Evolutionary conservation across 2,329 filamentous ascomycete genomes (phyloP).

Genomic region (Claviceps africana): DNA sequence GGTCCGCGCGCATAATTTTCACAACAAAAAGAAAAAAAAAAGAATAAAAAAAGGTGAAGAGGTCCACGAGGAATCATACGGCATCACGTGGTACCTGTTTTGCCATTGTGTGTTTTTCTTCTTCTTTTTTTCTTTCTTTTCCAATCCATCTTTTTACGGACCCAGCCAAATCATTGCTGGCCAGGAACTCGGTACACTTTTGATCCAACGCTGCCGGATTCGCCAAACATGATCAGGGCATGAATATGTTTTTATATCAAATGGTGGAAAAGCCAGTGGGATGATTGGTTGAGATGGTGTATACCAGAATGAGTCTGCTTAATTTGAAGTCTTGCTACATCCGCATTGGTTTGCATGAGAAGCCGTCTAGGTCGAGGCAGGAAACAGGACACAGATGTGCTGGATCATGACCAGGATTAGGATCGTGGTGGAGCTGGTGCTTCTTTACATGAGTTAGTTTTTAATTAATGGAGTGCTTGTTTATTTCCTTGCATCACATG

Average conservation of each 20-base stretch:
- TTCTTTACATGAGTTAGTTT: neutral
- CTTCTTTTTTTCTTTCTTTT: no score
- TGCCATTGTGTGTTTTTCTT: no score
- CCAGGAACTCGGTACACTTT: neutral
- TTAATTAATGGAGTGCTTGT: slow-evolving; percentile 5
- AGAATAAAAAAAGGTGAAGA: no score
- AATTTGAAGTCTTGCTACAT: neutral
- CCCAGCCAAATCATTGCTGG: neutral
- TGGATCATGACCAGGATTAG: neutral
- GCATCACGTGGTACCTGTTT: neutral
- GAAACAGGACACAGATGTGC: neutral
- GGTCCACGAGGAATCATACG: no score
- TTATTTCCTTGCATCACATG: slow-evolving; percentile 3
- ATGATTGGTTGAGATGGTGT: neutral
- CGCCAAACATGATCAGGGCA: neutral
- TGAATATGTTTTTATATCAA: neutral
- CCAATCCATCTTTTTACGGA: neutral
- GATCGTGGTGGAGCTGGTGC: neutral
- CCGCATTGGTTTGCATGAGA: neutral
- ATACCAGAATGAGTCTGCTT: neutral
- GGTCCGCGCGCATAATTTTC: neutral
- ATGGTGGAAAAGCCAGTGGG: no score
- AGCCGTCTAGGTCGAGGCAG: no score
- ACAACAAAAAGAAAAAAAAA: no score
- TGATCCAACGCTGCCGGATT: neutral